Conservation (phyloP, 1,284 basidiomycete species). For the Ceratobasidium sp. region DNA sequence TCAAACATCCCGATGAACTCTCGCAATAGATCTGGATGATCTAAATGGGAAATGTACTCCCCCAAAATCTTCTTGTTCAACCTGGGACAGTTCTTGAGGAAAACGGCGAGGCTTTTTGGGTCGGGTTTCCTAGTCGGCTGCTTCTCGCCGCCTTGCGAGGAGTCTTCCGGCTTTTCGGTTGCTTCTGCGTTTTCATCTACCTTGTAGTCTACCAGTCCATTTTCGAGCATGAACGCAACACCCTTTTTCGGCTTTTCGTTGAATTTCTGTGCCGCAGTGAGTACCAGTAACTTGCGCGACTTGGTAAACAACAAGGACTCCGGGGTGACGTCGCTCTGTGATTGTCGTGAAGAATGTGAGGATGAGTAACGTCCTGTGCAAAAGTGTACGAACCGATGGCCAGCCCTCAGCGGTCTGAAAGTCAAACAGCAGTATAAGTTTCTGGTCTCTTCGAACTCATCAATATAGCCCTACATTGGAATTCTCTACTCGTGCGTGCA, state of each 20-base stretch:
- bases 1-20: conserved; percentile 92
- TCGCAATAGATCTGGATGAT: conserved; percentile 85
- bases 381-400: conserved; percentile 35
- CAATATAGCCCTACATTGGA: conserved; percentile 61
- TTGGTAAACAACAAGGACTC: conserved; percentile 77
- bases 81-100: conserved; percentile 86
- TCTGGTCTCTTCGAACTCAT: neutral
- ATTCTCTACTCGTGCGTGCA: conserved; percentile 81
- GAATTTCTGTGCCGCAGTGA: conserved; percentile 88
- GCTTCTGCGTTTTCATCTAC: conserved; percentile 45
- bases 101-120: conserved; percentile 75
- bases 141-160: neutral
- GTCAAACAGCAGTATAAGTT: neutral
- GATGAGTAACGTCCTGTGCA: neutral
- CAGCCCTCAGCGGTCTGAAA: conserved; percentile 43
- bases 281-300: conserved; percentile 85
- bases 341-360: conserved; percentile 26
- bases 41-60: conserved; percentile 91
- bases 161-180: conserved; percentile 61
- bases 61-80: conserved; percentile 95
- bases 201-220: conserved; percentile 72
- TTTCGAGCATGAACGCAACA: conserved; percentile 89
- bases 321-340: conserved; percentile 64
- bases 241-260: conserved; percentile 97
- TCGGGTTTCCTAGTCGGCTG: conserved; percentile 54